Evolutionary conservation across 768 basidiomycete genomes (phyloP).

Genomic region (Tephrocybe sp.): DNA sequence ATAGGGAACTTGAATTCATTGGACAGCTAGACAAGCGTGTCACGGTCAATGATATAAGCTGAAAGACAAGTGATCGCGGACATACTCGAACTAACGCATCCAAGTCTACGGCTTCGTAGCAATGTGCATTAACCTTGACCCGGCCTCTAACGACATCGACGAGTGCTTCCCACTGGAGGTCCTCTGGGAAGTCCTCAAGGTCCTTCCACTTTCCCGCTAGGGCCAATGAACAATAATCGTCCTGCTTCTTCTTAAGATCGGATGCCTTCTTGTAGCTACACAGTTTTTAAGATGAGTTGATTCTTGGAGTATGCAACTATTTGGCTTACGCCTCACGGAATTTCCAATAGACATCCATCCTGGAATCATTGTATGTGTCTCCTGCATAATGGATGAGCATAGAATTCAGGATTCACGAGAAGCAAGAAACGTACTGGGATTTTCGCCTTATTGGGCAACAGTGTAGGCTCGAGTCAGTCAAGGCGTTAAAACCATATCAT

Average conservation of each 20-base stretch:
- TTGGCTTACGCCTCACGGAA: conserved; percentile 60
- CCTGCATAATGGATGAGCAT: conserved; percentile 24
- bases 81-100: conserved; percentile 69
- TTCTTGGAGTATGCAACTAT: neutral
- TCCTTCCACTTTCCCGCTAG: conserved; percentile 45
- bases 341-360: conserved; percentile 73
- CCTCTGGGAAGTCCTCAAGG: conserved; percentile 63
- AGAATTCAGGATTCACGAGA: neutral
- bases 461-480: neutral
- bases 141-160: conserved; percentile 77
- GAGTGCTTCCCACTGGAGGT: conserved; percentile 76
- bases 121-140: conserved; percentile 67
- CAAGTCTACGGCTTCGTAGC: conserved; percentile 65
- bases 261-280: conserved; percentile 61
- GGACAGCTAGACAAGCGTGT: conserved; percentile 57
- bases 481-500: neutral
- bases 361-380: conserved; percentile 41
- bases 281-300: no score
- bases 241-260: conserved; percentile 66
- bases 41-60: neutral
- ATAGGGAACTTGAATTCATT: conserved; percentile 85
- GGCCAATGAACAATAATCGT: conserved; percentile 61
- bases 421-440: conserved; percentile 41
- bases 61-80: neutral
- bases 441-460: conserved; percentile 41